Evolutionary conservation across 129 eudicot species (phyloP).

Genomic region (Centrapalus pauciflorus): DNA sequence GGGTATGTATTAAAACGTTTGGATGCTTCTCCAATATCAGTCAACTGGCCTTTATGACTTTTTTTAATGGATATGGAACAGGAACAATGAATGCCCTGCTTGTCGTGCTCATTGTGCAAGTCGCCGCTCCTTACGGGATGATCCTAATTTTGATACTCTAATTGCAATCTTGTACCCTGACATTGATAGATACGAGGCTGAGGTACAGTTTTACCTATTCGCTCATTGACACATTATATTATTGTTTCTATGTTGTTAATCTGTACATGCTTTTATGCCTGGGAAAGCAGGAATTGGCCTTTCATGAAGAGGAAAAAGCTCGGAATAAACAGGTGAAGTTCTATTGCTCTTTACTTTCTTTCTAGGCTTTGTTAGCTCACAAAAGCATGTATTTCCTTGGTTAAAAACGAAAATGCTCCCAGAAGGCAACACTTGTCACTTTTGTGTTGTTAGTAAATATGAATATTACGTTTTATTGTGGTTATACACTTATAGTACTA

Average conservation of each 20-base stretch:
- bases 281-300: slow-evolving; percentile 75
- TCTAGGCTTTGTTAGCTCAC: neutral
- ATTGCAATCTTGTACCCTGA: slow-evolving; percentile 80
- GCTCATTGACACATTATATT: neutral
- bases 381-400: neutral
- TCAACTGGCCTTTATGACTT: neutral
- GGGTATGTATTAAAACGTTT: slow-evolving; percentile 23
- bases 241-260: neutral
- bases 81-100: slow-evolving; percentile 97
- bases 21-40: neutral
- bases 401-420: neutral
- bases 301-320: slow-evolving; percentile 82
- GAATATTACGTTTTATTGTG: neutral
- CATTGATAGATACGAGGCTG: slow-evolving; percentile 85
- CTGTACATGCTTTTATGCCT: neutral
- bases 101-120: slow-evolving; percentile 98
- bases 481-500: neutral
- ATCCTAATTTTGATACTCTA: slow-evolving; percentile 81
- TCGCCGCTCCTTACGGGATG: slow-evolving; percentile 93
- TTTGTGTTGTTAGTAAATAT: neutral
- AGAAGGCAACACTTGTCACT: too few relatives aligned
- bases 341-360: neutral
- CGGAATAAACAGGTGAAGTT: slow-evolving; percentile 74
- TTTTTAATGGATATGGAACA: slow-evolving; percentile 18
- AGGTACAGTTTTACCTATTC: slow-evolving; percentile 43